Evolutionary conservation across 371 early-diverging fungal genomes (phyloP).

Genomic region (Phascolomyces articulosus): DNA sequence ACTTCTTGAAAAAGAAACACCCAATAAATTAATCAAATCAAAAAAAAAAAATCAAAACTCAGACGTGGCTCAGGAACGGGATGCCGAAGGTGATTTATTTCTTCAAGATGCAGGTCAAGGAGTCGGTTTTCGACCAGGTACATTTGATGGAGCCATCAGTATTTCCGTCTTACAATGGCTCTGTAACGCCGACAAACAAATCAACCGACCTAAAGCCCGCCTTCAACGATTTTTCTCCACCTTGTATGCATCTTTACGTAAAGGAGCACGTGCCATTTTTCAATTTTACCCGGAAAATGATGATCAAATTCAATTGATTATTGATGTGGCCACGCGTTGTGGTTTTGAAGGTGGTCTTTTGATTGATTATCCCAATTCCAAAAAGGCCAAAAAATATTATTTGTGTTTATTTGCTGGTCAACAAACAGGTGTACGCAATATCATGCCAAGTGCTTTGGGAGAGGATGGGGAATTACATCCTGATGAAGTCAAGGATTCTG

Average conservation of each 20-base stretch:
- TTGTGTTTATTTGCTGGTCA: conserved; percentile 95
- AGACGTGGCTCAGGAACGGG: conserved; percentile 80
- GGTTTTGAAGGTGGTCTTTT: conserved; percentile 98
- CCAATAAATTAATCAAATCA: neutral
- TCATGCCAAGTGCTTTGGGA: conserved; percentile 81
- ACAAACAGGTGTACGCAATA: conserved; percentile 58
- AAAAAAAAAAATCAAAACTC: conserved; percentile 2
- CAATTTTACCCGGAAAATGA: conserved; percentile 99
- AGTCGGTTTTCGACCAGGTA: conserved; percentile 93
- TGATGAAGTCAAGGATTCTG: conserved; percentile 34
- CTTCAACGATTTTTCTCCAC: conserved; percentile 93
- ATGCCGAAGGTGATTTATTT: conserved; percentile 92
- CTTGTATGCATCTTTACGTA: conserved; percentile 84
- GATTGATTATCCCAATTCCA: conserved; percentile 96
- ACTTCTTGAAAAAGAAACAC: neutral
- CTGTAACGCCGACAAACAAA: conserved; percentile 93
- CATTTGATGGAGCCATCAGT: conserved; percentile 98
- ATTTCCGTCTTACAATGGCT: conserved; percentile 99
- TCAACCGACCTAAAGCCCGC: conserved; percentile 84
- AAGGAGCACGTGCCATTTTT: conserved; percentile 95
- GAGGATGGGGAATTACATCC: conserved; percentile 72
- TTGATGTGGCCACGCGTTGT: conserved; percentile 83
- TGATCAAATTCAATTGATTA: conserved; percentile 93
- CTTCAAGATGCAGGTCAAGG: conserved; percentile 98
- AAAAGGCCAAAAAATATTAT: conserved; percentile 97